Evolutionary conservation across 2,329 filamentous ascomycete species (phyloP), one percentile per base, ranked within the genome.

Genomic region (Byssoonygena ceratinophila): DNA sequence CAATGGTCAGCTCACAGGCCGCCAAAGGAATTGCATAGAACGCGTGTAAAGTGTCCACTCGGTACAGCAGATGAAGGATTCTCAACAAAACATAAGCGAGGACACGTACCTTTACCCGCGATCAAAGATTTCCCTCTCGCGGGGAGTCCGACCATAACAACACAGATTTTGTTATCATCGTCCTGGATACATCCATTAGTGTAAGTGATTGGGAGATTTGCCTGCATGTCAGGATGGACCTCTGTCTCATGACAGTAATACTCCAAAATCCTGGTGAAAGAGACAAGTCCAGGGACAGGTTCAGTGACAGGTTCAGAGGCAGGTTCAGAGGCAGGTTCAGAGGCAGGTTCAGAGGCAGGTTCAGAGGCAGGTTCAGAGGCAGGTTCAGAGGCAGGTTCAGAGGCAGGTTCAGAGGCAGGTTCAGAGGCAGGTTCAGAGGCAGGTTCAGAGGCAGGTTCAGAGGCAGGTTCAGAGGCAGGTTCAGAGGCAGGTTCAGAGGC

Each of bases 121-220:
- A 98, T 97, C 69, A 95, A 82, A 74, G 88, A 95, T 79, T 98
- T 98, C 65, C 92, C 92, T 61, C 92, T 79, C 56, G 92, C 92
- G 52, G 92, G 92, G 66, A 98, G 77, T 60, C 92, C 92, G 55
- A 98, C 92, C 92, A 98, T 97, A 63, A 98, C 89, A 59, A 98
- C 90, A 70, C 91, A 97, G 74, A 98, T 94, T 69, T 87, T 87
- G 56, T 87, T 91, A 71, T 96, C 89, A 76, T 97, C 91, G 63
- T 86, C 87, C 87, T 94, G 85, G 25, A 31, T 31, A 18, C 18
- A 41, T 39, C 36, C 34, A 40, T 52, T 46, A 52, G 50, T 20
- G 47, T 40, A 20, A 23, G 32, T 41, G 23, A 27, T 20, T 25
- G 45, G 36, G 14, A 49, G 29, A 44, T 16, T 44, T 27, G 4